phyloP scores from a whole-genome alignment of 228 moss, liverwort and hornwort genomes.

The Sphagnum magellanicum region DNA sequence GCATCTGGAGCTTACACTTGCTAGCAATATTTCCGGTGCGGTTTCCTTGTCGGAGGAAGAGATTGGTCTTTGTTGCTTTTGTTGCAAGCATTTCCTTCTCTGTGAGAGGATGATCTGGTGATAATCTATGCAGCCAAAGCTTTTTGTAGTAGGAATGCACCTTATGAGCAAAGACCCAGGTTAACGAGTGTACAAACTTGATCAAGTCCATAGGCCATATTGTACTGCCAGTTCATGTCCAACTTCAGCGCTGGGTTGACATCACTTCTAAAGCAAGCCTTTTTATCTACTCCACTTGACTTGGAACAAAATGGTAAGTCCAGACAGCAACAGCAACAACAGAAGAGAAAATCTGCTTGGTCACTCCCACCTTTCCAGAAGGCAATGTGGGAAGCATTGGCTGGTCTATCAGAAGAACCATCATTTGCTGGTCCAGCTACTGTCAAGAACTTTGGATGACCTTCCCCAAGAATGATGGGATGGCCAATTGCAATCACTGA shows the following conservation, averaged over 20 bases:
- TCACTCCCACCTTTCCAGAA: slow-evolving; percentile 80
- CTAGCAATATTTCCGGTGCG: background rate
- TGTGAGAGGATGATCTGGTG: slow-evolving; percentile 75
- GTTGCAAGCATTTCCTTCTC: slow-evolving; percentile 81
- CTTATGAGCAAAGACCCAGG: slow-evolving; percentile 53
- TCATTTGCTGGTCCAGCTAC: slow-evolving; percentile 19
- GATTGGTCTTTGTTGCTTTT: slow-evolving; percentile 39
- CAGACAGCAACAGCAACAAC: slow-evolving; percentile 48
- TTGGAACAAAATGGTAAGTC: slow-evolving; percentile 52
- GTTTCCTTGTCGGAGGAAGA: background rate
- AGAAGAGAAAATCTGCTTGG: slow-evolving; percentile 69
- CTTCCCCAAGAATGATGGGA: slow-evolving; percentile 18
- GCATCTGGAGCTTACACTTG: no score
- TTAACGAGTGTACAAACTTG: slow-evolving; percentile 17
- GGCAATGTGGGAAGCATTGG: slow-evolving; percentile 94
- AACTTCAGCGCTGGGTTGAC: slow-evolving; percentile 72
- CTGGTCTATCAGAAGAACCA: slow-evolving; percentile 81
- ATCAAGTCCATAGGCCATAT: slow-evolving; percentile 50
- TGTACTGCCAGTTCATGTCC: slow-evolving; percentile 32
- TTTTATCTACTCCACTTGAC: slow-evolving; percentile 77
- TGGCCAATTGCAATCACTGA: slow-evolving; percentile 54
- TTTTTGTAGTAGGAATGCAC: slow-evolving; percentile 42
- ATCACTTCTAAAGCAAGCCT: slow-evolving; percentile 72
- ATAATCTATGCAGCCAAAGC: slow-evolving; percentile 84
- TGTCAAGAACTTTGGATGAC: slow-evolving; percentile 70